Percentiles rank a stretch among this genome's conserved stretches.
phyloP scores from a whole-genome alignment of 2,329 filamentous ascomycete genomes.

The Nannizziopsis barbatae region DNA sequence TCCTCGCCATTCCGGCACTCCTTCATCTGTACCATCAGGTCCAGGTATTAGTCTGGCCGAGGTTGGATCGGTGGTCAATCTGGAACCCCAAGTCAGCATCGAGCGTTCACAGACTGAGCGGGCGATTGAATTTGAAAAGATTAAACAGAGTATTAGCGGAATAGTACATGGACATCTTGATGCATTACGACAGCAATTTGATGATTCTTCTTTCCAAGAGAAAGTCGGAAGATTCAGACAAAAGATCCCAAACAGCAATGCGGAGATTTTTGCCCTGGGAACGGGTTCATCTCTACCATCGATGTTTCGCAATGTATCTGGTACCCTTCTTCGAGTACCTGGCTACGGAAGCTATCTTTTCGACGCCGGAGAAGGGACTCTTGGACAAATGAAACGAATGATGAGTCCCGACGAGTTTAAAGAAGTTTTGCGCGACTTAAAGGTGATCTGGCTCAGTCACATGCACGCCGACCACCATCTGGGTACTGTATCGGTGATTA shows the following conservation, averaged over 20 bases:
- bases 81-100: conserved; percentile 38
- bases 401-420: conserved; percentile 54
- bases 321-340: conserved; percentile 73
- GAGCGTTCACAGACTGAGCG: conserved; percentile 22
- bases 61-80: conserved; percentile 33
- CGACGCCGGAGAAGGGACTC: conserved; percentile 83
- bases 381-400: conserved; percentile 72
- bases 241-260: conserved; percentile 61
- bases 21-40: conserved; percentile 22
- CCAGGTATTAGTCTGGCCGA: conserved; percentile 23
- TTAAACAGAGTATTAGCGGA: conserved; percentile 11
- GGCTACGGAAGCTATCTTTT: conserved; percentile 79
- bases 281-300: conserved; percentile 85
- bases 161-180: conserved; percentile 1
- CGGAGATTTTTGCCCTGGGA: conserved; percentile 75
- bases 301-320: conserved; percentile 90
- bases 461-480: conserved; percentile 94
- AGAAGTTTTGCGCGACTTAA: conserved; percentile 65
- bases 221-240: conserved; percentile 39
- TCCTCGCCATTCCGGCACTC: conserved; percentile 53
- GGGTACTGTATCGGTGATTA: conserved; percentile 68
- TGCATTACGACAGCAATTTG: conserved; percentile 17
- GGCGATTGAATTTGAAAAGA: conserved; percentile 19
- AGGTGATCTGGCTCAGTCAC: conserved; percentile 85
- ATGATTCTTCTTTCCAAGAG: conserved; percentile 25